Evolutionary conservation across 768 basidiomycete species (phyloP), one percentile per base, ranked within the genome.

Genomic region (Kwoniella botswanensis): DNA sequence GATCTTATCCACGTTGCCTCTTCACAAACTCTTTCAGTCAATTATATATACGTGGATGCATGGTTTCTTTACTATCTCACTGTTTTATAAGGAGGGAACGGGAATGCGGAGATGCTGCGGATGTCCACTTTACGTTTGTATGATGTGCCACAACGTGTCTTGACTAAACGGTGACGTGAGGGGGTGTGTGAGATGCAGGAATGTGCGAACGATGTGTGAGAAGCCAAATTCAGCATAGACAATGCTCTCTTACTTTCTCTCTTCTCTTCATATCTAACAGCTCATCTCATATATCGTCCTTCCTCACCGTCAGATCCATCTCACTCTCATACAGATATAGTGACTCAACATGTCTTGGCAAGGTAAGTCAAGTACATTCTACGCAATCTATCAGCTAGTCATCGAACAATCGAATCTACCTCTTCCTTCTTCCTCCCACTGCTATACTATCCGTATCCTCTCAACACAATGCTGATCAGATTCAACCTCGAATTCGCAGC

Each of bases 401-500:
- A 46, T n/a, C 35, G 10, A 53, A 15, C 4, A 10, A n/a, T 15
- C 17, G 53, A 65, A 58, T 29, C 10, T 29, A 22, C 29, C 57
- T 12, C 21, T 24, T 21, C 11, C 24, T 55, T 55, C 54, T 24
- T 15, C 21, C 54, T 21, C n/a, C 15, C 54, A 35, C 35, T 35
- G 35, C 0, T 35, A 35, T 35, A 35, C 24, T 22, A 13, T 55
- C 18, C 11, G 4, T 22, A 13, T 55, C n/a, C 11, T 22, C 7
- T 55, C 54, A 55, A 35, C 5, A 35, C 7, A 35, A 35, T 35
- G 35, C 35, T 35, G 35, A 35, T 35, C 5, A 35, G 5, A 35
- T 35, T 35, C 35, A 35, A 35, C 35, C 6, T 6, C 29, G 18
- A 50, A 50, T 6, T 7, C 29, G 35, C 79, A 94, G 93, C 87